Conservation (phyloP, 2,329 filamentous ascomycete species). For the Trematosphaeria pertusa region DNA sequence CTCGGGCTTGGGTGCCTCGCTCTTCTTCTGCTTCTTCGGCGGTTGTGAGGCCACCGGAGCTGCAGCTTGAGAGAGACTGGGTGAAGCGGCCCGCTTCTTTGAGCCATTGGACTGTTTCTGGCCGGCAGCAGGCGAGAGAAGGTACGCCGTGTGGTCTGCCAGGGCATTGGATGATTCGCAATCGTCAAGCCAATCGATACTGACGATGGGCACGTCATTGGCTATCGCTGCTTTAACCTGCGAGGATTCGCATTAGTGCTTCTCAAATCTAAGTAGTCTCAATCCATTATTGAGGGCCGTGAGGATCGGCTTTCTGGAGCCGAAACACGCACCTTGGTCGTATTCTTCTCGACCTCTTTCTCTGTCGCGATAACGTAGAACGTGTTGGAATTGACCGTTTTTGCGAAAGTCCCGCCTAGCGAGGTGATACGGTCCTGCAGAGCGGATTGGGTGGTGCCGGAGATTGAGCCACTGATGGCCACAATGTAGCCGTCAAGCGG, state of each 20-base stretch:
- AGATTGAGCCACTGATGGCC: conserved; percentile 67
- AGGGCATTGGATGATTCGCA: conserved; percentile 55
- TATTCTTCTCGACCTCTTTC: conserved; percentile 58
- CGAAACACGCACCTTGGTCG: no score
- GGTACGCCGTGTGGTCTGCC: conserved; percentile 49
- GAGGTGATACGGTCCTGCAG: conserved; percentile 56
- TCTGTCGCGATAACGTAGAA: conserved; percentile 66
- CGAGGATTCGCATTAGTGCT: no score
- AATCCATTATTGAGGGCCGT: no score
- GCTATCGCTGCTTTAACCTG: conserved; percentile 61
- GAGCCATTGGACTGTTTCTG: conserved; percentile 25
- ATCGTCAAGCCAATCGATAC: conserved; percentile 68
- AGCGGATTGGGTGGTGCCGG: conserved; percentile 58
- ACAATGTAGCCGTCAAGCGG: conserved; percentile 60
- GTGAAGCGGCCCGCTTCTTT: conserved; percentile 43
- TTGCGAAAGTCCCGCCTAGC: conserved; percentile 60
- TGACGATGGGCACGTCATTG: conserved; percentile 63
- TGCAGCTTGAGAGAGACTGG: conserved; percentile 20
- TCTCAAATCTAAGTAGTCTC: no score
- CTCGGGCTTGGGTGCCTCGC: conserved; percentile 25
- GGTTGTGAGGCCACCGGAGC: conserved; percentile 17
- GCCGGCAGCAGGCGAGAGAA: conserved; percentile 29
- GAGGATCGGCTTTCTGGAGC: no score
- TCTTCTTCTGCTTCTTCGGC: conserved; percentile 32
- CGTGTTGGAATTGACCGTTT: conserved; percentile 56